Base-by-base conservation (phyloP, 2,329 filamentous ascomycete species). In the Claviceps purpurea region DNA sequence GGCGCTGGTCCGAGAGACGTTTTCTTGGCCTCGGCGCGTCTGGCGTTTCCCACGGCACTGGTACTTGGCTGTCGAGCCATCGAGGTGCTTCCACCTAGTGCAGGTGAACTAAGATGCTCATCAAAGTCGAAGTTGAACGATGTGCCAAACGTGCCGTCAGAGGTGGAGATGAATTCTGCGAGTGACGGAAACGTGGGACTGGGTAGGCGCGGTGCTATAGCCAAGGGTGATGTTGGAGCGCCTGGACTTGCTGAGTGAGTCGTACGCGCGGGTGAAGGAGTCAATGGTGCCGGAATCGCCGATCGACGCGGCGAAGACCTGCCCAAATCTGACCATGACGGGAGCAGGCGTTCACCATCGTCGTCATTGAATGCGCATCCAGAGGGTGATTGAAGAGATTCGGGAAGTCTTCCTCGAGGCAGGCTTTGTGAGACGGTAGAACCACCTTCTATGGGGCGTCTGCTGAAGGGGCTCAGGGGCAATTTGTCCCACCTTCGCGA, bases 121-220 rank as follows among this genome's bases (percentile, higher is more conserved):
- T 52, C 56, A 5, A 58, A 55, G 16, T 58, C 53, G 20, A 65
- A 54, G 30, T 67, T 66, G 53, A 69, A 64, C 2, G 59, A 60
- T 18, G 57, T 59, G 11, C 62, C 60, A 1, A 70, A 56, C 41
- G 62, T 61, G 45, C 65, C 62, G 52, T 59, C 64, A 13, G 64
- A 62, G 46, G 34, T 61, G 1, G 65, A 67, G 40, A 69, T 64
- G 30, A 63, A 63, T 45, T 64, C 60, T 49, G 66, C 62, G 1
- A 70, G 56, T 0, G 68, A 68, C 3, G 61, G 55, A 26, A 70
- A 69, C 0, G 65, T 65, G 2, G 68, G 68, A 14, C 66, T 68
- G 0, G 67, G 65, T 5, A 69, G 56, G 6, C 62, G 65, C 0
- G 66, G 64, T 1, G 66, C 58, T 5, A 54, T 57, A 4, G 59